A percentile compares a stretch with the other conserved stretches of the same genome.
Evolutionary conservation across 106 monocot species (phyloP).

Genomic region (Ottelia alismoides): DNA sequence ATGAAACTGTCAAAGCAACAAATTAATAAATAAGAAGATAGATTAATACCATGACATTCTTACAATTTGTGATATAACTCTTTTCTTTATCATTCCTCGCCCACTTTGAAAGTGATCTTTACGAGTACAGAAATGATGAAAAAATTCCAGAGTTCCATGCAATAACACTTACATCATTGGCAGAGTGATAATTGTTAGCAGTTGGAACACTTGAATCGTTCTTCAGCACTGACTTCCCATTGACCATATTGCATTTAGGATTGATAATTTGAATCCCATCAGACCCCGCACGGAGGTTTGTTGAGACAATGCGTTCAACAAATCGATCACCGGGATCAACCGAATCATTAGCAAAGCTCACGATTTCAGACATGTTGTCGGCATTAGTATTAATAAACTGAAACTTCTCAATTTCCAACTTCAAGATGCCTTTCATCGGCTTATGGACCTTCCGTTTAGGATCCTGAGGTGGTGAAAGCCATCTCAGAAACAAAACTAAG

Average conservation of each 20-base stretch:
- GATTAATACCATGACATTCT: no score
- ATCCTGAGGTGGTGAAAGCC: slow-evolving; percentile 42
- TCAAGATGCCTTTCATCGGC: slow-evolving; percentile 83
- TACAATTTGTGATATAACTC: no score
- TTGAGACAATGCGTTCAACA: slow-evolving; percentile 26
- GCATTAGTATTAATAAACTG: slow-evolving; percentile 28
- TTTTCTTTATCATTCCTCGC: no score
- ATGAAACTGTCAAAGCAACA: no score
- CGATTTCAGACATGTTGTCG: slow-evolving; percentile 72
- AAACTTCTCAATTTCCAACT: slow-evolving; percentile 85
- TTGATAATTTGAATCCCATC: slow-evolving; percentile 20
- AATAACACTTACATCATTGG: slow-evolving; percentile 48
- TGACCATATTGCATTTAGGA: slow-evolving; percentile 12
- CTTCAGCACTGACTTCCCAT: slow-evolving; percentile 24
- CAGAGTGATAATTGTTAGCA: slow-evolving; percentile 13
- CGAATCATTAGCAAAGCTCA: slow-evolving; percentile 46
- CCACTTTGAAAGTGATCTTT: no score
- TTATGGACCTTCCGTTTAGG: slow-evolving; percentile 95
- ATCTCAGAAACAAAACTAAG: no score
- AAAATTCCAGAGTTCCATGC: no score
- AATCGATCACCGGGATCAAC: slow-evolving; percentile 28
- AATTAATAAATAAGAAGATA: no score
- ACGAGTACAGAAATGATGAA: no score
- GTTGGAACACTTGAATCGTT: slow-evolving; percentile 15
- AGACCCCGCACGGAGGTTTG: slow-evolving; percentile 23